A percentile compares a stretch with the other conserved stretches of the same genome.
Evolutionary conservation across 2,329 filamentous ascomycete species (phyloP).

Genomic region (Arthrobotrys conoides): DNA sequence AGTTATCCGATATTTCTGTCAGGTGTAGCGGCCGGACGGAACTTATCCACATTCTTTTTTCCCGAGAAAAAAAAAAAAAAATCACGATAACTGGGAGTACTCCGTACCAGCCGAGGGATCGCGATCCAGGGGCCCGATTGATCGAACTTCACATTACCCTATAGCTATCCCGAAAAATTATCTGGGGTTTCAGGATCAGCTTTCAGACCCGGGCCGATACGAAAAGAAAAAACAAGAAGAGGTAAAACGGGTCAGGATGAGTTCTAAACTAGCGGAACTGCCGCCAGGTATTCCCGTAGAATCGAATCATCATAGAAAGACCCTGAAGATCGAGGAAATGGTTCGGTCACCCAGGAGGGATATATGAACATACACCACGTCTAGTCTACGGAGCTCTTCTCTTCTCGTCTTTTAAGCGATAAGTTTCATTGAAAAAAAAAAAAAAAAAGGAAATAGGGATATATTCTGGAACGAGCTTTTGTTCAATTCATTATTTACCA

Average conservation of each 20-base stretch:
- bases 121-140: constrained; percentile 23
- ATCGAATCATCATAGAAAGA: background rate
- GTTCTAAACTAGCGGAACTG: constrained; percentile 11
- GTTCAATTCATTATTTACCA: constrained; percentile 31
- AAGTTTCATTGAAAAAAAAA: constrained; percentile 17
- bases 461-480: constrained; percentile 21
- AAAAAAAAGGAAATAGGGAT: too few species aligned
- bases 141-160: constrained; percentile 27
- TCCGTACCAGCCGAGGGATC: constrained; percentile 27
- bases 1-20: background rate
- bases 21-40: constrained; percentile 12
- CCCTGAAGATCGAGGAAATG: constrained; percentile 19
- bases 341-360: background rate
- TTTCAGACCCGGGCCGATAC: constrained; percentile 28
- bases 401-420: background rate
- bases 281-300: constrained; percentile 21
- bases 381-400: constrained; percentile 30
- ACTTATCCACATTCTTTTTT: constrained; percentile 6
- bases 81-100: constrained; percentile 1
- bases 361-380: background rate
- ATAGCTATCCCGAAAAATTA: constrained; percentile 23
- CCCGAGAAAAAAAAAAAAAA: constrained; percentile 1
- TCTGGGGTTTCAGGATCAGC: background rate
- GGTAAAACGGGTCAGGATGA: background rate
- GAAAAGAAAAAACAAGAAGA: constrained; percentile 1